Evolutionary conservation across 2,329 filamentous ascomycete species (phyloP).

Genomic region (Tolypocladium nubicola): DNA sequence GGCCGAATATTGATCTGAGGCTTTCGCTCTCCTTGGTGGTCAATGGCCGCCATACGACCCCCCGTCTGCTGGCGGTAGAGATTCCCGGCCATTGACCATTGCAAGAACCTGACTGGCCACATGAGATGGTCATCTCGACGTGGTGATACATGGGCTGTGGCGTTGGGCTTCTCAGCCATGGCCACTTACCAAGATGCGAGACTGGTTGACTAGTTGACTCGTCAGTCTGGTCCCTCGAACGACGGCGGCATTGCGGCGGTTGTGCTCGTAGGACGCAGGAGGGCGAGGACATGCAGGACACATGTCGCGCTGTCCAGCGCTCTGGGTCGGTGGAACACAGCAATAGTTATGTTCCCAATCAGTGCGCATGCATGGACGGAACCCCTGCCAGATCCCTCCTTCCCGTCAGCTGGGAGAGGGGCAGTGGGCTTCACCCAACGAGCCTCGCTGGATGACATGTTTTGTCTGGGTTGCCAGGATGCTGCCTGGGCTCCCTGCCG

Average conservation of each 20-base stretch:
- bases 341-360: not conserved
- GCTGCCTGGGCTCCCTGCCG: not conserved
- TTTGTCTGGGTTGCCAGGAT: not conserved
- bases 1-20: not conserved
- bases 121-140: not conserved
- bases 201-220: not conserved
- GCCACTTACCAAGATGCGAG: not conserved
- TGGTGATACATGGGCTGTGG: not conserved
- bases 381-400: not conserved
- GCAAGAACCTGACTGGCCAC: not conserved
- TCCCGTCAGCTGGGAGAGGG: not conserved
- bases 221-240: not conserved
- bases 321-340: conserved; percentile 4
- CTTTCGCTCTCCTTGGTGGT: not conserved
- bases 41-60: not conserved
- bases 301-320: conserved; percentile 4
- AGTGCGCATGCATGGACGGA: not conserved
- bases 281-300: not conserved
- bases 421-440: not conserved
- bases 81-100: not conserved
- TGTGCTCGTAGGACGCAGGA: conserved; percentile 7
- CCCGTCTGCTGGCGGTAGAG: not conserved
- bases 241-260: not conserved
- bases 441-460: not conserved
- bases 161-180: not conserved